phyloP scores from a whole-genome alignment of 2,329 filamentous ascomycete genomes.

The Albophoma yamanashiensis region DNA sequence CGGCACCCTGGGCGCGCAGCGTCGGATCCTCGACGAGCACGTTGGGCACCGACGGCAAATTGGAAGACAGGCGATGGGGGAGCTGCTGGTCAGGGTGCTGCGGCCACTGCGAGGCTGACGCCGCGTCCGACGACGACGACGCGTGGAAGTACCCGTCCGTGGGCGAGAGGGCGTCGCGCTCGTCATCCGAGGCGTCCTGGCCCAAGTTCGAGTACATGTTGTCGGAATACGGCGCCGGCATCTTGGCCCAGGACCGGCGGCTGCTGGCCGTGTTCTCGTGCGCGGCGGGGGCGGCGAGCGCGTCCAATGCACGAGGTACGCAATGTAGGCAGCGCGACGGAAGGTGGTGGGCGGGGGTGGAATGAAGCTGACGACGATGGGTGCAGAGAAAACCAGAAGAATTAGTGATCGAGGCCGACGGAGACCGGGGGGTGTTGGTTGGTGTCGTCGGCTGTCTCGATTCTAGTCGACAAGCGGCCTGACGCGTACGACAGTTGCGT shows the following conservation, averaged over 20 bases:
- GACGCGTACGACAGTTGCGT: neutral
- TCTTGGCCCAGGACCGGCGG: conserved; percentile 7
- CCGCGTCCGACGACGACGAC: conserved; percentile 23
- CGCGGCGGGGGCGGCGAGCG: neutral
- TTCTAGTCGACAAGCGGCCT: neutral
- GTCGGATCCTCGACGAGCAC: conserved; percentile 39
- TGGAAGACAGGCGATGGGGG: conserved; percentile 16
- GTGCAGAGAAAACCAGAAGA: neutral
- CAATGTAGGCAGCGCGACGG: neutral
- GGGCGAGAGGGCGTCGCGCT: conserved; percentile 31
- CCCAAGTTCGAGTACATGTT: conserved; percentile 29
- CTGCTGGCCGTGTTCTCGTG: neutral
- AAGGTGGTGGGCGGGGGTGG: conserved; percentile 1
- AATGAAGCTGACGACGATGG: conserved; percentile 1
- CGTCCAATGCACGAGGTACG: neutral
- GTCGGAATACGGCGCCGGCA: conserved; percentile 37
- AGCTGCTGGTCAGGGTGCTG: conserved; percentile 10
- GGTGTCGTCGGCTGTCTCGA: neutral
- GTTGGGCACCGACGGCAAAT: conserved; percentile 34
- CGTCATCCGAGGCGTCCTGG: conserved; percentile 22
- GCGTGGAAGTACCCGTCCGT: conserved; percentile 42
- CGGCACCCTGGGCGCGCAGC: conserved; percentile 20
- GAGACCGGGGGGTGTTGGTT: neutral
- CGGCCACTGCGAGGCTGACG: conserved; percentile 14
- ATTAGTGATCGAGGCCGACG: neutral